Evolutionary conservation across 2,329 filamentous ascomycete species (phyloP).

Genomic region (Pseudocercospora musae): DNA sequence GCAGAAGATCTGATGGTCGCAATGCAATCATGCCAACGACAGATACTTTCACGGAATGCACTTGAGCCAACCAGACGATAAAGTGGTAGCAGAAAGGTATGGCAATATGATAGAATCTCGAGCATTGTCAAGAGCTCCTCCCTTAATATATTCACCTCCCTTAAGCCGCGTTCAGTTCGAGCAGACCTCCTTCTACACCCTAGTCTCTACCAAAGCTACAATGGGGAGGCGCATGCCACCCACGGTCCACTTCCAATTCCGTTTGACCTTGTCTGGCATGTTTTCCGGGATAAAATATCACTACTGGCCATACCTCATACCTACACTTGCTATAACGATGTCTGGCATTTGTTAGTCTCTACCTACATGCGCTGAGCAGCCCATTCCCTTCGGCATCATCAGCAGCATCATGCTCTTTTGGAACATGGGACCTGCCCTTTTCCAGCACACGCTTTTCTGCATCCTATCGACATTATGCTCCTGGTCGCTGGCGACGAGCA

Average conservation of each 20-base stretch:
- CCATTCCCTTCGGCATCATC: neutral
- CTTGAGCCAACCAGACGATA: neutral
- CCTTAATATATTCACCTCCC: too few species aligned
- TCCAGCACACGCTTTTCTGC: neutral
- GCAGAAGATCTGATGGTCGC: too few species aligned
- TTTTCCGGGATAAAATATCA: neutral
- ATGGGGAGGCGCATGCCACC: neutral
- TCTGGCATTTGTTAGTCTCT: neutral
- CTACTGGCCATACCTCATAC: too few species aligned
- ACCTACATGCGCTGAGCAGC: neutral
- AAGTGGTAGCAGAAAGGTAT: neutral
- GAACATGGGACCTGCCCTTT: neutral
- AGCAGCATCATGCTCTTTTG: neutral
- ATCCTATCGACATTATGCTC: neutral
- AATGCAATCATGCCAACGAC: too few species aligned
- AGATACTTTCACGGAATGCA: too few species aligned
- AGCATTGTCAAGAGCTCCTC: too few species aligned
- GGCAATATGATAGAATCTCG: too few species aligned
- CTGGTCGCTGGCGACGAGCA: constrained; percentile 6
- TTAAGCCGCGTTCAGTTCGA: too few species aligned
- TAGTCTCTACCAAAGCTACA: neutral
- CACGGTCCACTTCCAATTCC: too few species aligned
- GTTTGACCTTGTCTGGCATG: neutral
- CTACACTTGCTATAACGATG: neutral
- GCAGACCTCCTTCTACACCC: neutral